These are phyloP conservation scores for Aurinia saxatilis DNA, from an alignment of 345 rosid genomes.

Conservation along the genomic window DNA sequence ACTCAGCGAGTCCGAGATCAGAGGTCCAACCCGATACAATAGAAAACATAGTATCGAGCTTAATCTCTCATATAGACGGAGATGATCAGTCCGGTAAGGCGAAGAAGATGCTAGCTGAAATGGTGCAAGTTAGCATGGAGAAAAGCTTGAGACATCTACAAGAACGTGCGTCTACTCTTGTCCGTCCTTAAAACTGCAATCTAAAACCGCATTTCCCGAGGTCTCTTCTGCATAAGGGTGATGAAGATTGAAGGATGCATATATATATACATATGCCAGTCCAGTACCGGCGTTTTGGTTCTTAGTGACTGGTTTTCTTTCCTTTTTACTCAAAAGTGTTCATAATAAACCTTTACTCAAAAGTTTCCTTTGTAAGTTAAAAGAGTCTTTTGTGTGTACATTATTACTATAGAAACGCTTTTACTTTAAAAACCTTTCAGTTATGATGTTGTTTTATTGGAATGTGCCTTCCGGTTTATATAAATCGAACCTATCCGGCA, in stretches of 20 bases:
- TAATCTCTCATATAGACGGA: conserved; percentile 81
- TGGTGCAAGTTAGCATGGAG: conserved; percentile 99
- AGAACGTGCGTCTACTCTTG: conserved; percentile 82
- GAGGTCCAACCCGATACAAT: conserved; percentile 77
- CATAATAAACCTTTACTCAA: conserved; percentile 15
- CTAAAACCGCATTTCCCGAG: not conserved
- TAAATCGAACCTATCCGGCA: too few species aligned
- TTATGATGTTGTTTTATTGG: not conserved
- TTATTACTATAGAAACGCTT: conserved; percentile 4
- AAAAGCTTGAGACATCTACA: conserved; percentile 93
- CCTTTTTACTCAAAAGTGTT: conserved; percentile 14
- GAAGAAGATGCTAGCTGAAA: conserved; percentile 91
- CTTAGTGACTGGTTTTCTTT: conserved; percentile 26
- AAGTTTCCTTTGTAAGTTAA: not conserved
- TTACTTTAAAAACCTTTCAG: not conserved
- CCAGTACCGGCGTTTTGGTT: conserved; percentile 27
- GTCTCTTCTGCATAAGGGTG: not conserved
- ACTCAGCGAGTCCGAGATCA: conserved; percentile 56
- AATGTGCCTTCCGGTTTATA: not conserved
- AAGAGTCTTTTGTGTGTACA: conserved; percentile 19
- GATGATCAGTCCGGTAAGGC: conserved; percentile 92
- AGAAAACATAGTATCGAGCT: conserved; percentile 83
- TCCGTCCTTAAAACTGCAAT: conserved; percentile 38
- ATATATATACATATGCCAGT: conserved; percentile 19
- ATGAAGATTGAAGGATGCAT: not conserved